Percentiles rank a stretch among this genome's conserved stretches.
These are phyloP conservation scores for Fusarium protoensiforme DNA, from an alignment of 2,329 filamentous ascomycete species.

Conservation along the genomic window DNA sequence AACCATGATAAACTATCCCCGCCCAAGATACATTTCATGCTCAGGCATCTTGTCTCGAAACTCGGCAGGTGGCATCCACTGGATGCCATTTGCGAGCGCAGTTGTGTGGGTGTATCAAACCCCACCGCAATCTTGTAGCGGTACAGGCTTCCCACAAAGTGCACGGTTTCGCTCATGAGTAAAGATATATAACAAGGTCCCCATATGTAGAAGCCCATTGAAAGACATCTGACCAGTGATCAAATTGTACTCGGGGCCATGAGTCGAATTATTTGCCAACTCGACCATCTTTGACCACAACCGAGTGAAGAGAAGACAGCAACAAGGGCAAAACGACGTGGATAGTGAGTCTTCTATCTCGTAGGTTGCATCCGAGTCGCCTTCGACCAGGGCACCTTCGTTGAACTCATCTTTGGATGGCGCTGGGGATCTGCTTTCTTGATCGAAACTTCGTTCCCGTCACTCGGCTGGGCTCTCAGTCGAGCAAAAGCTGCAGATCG, in stretches of 20 bases:
- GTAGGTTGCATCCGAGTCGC: not conserved
- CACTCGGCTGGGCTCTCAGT: too few species aligned
- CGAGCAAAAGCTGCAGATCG: too few species aligned
- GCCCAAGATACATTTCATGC: not conserved
- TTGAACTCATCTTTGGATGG: not conserved
- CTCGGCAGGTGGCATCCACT: too few species aligned
- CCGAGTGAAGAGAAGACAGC: not conserved
- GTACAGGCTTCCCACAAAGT: too few species aligned
- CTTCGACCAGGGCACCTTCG: not conserved
- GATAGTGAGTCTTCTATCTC: not conserved
- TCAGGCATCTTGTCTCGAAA: too few species aligned
- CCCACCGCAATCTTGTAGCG: too few species aligned
- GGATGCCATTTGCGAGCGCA: not conserved
- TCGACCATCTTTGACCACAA: too few species aligned
- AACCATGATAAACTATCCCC: not conserved
- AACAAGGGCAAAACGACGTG: not conserved
- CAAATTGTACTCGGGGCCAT: not conserved
- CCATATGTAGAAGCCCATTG: not conserved
- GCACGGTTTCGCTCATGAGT: not conserved
- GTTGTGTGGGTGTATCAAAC: not conserved
- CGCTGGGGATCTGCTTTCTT: too few species aligned
- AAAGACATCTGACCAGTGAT: too few species aligned
- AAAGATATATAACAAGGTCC: not conserved
- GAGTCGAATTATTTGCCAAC: not conserved
- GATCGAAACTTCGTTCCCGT: too few species aligned